Base-by-base conservation (phyloP, 2,329 filamentous ascomycete genomes). In the Colletotrichum noveboracense region DNA sequence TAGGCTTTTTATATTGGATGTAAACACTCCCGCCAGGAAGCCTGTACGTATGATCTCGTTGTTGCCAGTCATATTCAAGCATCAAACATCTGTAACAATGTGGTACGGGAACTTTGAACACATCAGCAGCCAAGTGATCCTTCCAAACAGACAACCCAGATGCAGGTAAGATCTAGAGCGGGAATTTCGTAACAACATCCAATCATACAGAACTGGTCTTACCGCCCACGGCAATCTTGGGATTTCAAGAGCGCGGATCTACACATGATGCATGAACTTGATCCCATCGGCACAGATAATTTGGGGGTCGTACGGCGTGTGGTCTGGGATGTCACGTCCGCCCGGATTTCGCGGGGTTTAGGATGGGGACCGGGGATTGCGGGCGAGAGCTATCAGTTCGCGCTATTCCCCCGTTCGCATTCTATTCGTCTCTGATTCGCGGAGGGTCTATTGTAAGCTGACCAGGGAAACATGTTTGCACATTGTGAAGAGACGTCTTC, bases 231-330 rank as follows among this genome's bases (percentile, higher is more conserved):
- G 18, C 0, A 48, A n/a, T 48, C 38, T 48, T n/a, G 38, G 6
- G 18, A 43, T 3, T 48, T 0, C 18, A 48, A n/a, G 0, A 48
- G 0, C 2, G 38, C 18, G 38, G 38, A 48, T 48, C 38, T 48
- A 4, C 38, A 48, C 0, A 0, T 6, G 0, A 0, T 48, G 38
- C 38, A n/a, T n/a, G 18, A 48, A 48, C 38, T n/a, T 12, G 38
- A 48, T n/a, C 3, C 18, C 38, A 48, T 48, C 38, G 38, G n/a
- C 38, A n/a, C 38, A 48, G 38, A 48, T 43, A 6, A 6, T 2
- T 0, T 6, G 38, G 5, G 5, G 3, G 3, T 36, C 34, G 34
- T 16, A 16, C 14, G 34, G 14, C 14, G 16, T 43, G 38, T n/a
- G n/a, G 1, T 48, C 38, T 48, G 9, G 5, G 38, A n/a, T n/a